Conservation (phyloP, 495 filamentous ascomycete species). For the Darksidea phi region DNA sequence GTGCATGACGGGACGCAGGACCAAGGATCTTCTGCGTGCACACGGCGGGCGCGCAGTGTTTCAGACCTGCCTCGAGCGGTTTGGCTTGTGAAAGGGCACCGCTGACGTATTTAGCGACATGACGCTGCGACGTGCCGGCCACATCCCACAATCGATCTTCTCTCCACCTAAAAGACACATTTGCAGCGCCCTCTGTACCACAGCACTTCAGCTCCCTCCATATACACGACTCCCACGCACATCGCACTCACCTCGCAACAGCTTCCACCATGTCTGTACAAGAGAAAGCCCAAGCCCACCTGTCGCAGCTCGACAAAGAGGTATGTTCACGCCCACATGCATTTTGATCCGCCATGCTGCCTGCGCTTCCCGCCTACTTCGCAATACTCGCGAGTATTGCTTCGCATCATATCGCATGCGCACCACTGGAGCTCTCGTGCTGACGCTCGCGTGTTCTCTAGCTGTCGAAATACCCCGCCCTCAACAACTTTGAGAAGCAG, state of each 20-base stretch:
- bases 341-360: not conserved
- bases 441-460: conserved; percentile 43
- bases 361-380: not conserved
- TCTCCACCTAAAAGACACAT: conserved; percentile 17
- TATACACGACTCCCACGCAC: conserved; percentile 8
- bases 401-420: not conserved
- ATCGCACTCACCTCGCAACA: not conserved
- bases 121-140: conserved; percentile 17
- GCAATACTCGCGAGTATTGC: not conserved
- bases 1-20: no score
- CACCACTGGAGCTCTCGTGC: not conserved
- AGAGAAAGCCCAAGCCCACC: conserved; percentile 83
- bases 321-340: conserved; percentile 53
- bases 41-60: no score
- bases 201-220: not conserved
- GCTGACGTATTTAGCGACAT: conserved; percentile 33
- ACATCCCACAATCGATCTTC: conserved; percentile 23
- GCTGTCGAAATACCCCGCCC: conserved; percentile 92
- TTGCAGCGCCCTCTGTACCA: conserved; percentile 7
- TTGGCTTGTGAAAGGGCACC: conserved; percentile 27
- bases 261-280: conserved; percentile 69
- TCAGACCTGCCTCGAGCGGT: conserved; percentile 1
- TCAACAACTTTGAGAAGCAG: conserved; percentile 97
- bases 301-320: conserved; percentile 96
- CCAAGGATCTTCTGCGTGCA: no score